Conservation (phyloP, 2,329 filamentous ascomycete species). For the Diaporthe vaccinii region DNA sequence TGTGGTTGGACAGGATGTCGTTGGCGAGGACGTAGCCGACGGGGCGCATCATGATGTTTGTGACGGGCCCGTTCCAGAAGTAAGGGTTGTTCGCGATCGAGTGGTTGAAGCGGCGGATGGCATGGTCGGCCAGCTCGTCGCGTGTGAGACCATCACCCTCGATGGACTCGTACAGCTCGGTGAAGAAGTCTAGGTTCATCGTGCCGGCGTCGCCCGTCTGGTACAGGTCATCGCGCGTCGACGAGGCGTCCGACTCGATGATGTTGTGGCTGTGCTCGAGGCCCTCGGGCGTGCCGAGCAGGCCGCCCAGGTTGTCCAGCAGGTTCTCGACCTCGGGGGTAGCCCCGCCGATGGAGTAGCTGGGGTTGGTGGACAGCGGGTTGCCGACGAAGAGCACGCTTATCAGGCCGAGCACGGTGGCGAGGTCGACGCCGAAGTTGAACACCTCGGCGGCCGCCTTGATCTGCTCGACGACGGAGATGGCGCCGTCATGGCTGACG, state of each 20-base stretch:
- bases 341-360: slow-evolving; percentile 58
- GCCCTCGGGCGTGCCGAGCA: slow-evolving; percentile 44
- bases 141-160: slow-evolving; percentile 6
- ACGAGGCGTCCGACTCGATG: slow-evolving; percentile 46
- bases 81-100: slow-evolving; percentile 49
- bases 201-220: slow-evolving; percentile 44
- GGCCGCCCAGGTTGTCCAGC: slow-evolving; percentile 37
- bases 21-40: slow-evolving; percentile 33
- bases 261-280: slow-evolving; percentile 47
- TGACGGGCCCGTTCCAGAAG: slow-evolving; percentile 49
- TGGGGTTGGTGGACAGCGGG: slow-evolving; percentile 48
- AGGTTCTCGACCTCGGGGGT: slow-evolving; percentile 14
- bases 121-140: slow-evolving; percentile 54
- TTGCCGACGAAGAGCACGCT: slow-evolving; percentile 60
- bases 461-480: slow-evolving; percentile 41
- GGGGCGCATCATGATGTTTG: slow-evolving; percentile 48
- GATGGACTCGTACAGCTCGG: slow-evolving; percentile 43
- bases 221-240: slow-evolving; percentile 47
- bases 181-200: slow-evolving; percentile 44
- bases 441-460: slow-evolving; percentile 51
- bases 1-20: slow-evolving; percentile 44
- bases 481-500: slow-evolving; percentile 56
- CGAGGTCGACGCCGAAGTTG: slow-evolving; percentile 59
- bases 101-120: slow-evolving; percentile 59
- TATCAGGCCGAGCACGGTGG: slow-evolving; percentile 55